A percentile compares a stretch with the other conserved stretches of the same genome.
Evolutionary conservation across 805 yeast genomes (phyloP).

Genomic region (Ogataea saltuana): DNA sequence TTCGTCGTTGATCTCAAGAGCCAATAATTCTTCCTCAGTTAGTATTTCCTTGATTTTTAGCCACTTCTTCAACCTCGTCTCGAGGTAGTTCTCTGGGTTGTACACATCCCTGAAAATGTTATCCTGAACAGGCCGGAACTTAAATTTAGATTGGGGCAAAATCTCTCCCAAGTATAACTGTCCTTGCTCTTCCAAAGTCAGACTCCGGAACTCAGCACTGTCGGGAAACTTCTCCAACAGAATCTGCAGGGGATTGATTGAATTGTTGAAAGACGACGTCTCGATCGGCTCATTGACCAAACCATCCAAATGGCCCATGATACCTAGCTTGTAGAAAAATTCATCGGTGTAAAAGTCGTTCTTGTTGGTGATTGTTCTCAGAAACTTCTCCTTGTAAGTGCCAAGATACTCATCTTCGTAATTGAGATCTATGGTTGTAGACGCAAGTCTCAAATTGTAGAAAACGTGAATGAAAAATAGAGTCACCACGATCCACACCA

Average conservation of each 20-base stretch:
- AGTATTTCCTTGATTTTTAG: constrained; percentile 28
- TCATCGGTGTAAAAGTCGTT: constrained; percentile 29
- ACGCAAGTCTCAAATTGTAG: constrained; percentile 9
- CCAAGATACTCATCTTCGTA: constrained; percentile 32
- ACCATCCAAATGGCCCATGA: constrained; percentile 33
- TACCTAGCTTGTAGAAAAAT: constrained; percentile 29
- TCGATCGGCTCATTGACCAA: constrained; percentile 34
- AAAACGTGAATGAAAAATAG: constrained; percentile 17
- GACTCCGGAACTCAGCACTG: constrained; percentile 15
- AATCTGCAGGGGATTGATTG: constrained; percentile 26
- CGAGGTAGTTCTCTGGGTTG: constrained; percentile 29
- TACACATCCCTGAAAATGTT: constrained; percentile 33
- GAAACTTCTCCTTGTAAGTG: constrained; percentile 33
- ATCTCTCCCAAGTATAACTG: constrained; percentile 20
- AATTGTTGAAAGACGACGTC: constrained; percentile 19
- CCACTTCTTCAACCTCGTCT: constrained; percentile 32
- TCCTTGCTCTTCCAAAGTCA: constrained; percentile 21
- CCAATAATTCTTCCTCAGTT: constrained; percentile 25
- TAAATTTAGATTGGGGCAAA: constrained; percentile 25
- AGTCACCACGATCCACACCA: constrained; percentile 14
- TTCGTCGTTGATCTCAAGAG: constrained; percentile 27
- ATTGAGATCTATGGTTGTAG: constrained; percentile 16
- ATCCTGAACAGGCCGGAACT: constrained; percentile 33
- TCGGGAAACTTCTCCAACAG: constrained; percentile 22
- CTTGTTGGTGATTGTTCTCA: constrained; percentile 23